phyloP scores from a whole-genome alignment of 768 basidiomycete genomes.

The Lactarius hengduanensis region DNA sequence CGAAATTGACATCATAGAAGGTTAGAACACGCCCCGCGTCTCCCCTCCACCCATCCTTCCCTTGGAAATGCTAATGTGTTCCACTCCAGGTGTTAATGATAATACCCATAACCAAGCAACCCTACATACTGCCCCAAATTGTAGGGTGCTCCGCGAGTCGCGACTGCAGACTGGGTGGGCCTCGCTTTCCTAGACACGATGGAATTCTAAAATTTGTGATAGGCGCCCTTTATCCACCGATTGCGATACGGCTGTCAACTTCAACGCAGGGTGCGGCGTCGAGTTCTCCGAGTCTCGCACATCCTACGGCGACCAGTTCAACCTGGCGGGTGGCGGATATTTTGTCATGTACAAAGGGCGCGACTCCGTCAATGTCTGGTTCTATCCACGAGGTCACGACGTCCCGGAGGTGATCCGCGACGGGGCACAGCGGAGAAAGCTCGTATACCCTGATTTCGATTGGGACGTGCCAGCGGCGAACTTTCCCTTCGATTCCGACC shows the following conservation, averaged over 20 bases:
- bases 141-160: conserved; percentile 40
- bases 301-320: conserved; percentile 51
- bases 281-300: conserved; percentile 36
- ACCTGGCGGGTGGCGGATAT: conserved; percentile 55
- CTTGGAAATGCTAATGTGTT: background rate
- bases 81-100: conserved; percentile 47
- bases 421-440: conserved; percentile 1
- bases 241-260: conserved; percentile 51
- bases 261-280: conserved; percentile 64
- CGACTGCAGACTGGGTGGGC: conserved; percentile 49
- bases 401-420: conserved; percentile 45
- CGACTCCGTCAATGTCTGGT: conserved; percentile 53
- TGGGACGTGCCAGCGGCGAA: background rate
- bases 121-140: conserved; percentile 52
- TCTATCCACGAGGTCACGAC: conserved; percentile 50
- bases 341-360: conserved; percentile 50
- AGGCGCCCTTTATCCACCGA: conserved; percentile 44
- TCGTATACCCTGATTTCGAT: conserved; percentile 11
- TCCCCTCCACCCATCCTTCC: background rate
- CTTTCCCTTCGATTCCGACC: conserved; percentile 34
- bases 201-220: background rate
- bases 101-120: conserved; percentile 47
- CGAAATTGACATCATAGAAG: conserved; percentile 63
- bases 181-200: background rate
- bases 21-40: conserved; percentile 30